These are phyloP conservation scores for Stemphylium vesicarium DNA, from an alignment of 2,329 filamentous ascomycete genomes.

Conservation along the genomic window DNA sequence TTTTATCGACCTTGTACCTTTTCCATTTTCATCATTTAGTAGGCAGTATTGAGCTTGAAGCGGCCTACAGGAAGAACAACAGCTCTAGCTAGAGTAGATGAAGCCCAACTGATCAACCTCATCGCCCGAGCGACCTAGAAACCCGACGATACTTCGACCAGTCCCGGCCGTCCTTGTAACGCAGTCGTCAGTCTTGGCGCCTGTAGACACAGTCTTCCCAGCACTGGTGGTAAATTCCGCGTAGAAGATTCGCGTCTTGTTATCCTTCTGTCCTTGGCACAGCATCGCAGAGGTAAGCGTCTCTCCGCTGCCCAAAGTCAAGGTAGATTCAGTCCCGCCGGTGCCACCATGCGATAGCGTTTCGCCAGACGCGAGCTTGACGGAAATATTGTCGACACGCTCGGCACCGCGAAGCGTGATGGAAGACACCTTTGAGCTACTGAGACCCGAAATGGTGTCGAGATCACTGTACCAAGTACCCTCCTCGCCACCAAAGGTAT, in stretches of 20 bases:
- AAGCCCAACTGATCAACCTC: slow-evolving; percentile 62
- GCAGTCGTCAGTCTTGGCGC: slow-evolving; percentile 58
- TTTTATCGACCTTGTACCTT: too few species aligned
- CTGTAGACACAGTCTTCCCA: slow-evolving; percentile 55
- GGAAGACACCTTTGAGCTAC: slow-evolving; percentile 45
- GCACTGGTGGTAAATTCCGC: slow-evolving; percentile 60
- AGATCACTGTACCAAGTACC: slow-evolving; percentile 65
- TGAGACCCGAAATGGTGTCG: slow-evolving; percentile 43
- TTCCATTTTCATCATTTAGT: too few species aligned
- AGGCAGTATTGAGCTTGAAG: too few species aligned
- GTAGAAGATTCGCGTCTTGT: slow-evolving; percentile 62
- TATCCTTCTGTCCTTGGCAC: slow-evolving; percentile 58
- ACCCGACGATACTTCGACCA: slow-evolving; percentile 63
- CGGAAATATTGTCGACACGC: slow-evolving; percentile 59
- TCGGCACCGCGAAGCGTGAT: slow-evolving; percentile 57
- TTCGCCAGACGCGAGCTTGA: slow-evolving; percentile 59
- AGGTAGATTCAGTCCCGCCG: slow-evolving; percentile 54
- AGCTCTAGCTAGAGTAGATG: slow-evolving; percentile 25
- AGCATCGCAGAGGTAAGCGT: slow-evolving; percentile 58
- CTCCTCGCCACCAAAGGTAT: slow-evolving; percentile 57
- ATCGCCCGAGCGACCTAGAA: slow-evolving; percentile 59
- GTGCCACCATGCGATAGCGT: slow-evolving; percentile 60
- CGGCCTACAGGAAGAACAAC: too few species aligned
- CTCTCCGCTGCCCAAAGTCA: slow-evolving; percentile 57
- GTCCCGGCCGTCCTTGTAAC: slow-evolving; percentile 54